phyloP scores from a whole-genome alignment of 345 rosid genomes.

The Boechera divaricarpa region DNA sequence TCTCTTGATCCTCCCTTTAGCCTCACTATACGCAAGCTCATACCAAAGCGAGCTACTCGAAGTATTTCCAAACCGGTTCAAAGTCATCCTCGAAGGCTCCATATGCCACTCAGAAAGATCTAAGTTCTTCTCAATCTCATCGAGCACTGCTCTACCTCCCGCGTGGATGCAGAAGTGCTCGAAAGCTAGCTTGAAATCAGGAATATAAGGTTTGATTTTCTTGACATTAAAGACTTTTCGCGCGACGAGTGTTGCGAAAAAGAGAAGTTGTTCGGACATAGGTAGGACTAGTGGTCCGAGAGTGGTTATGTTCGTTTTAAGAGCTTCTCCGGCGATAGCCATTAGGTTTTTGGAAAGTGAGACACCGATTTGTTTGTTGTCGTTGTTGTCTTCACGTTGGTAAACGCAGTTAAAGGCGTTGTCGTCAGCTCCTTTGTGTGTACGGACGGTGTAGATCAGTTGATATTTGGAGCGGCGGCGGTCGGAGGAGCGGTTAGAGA shows the following conservation, averaged over 20 bases:
- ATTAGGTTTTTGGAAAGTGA: constrained; percentile 65
- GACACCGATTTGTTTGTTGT: constrained; percentile 46
- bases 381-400: constrained; percentile 56
- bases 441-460: constrained; percentile 63
- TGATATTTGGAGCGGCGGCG: constrained; percentile 57
- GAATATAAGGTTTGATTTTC: constrained; percentile 67
- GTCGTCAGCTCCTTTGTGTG: constrained; percentile 69
- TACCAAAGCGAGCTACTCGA: constrained; percentile 79
- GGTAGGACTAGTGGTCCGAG: constrained; percentile 76
- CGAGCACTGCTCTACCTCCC: constrained; percentile 70
- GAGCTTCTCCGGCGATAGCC: constrained; percentile 65
- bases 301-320: constrained; percentile 66
- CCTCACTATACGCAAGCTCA: constrained; percentile 72
- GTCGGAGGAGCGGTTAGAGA: constrained; percentile 54
- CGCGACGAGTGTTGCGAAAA: constrained; percentile 51
- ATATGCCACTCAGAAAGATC: constrained; percentile 63
- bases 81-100: constrained; percentile 85
- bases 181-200: constrained; percentile 74
- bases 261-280: constrained; percentile 61
- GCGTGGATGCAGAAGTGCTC: constrained; percentile 80
- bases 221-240: constrained; percentile 53
- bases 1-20: constrained; percentile 68
- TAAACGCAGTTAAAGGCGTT: constrained; percentile 54
- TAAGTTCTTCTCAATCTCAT: constrained; percentile 69
- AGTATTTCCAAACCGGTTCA: constrained; percentile 72